Evolutionary conservation across 2,329 filamentous ascomycete species (phyloP).

Genomic region (Parastagonospora avenae): DNA sequence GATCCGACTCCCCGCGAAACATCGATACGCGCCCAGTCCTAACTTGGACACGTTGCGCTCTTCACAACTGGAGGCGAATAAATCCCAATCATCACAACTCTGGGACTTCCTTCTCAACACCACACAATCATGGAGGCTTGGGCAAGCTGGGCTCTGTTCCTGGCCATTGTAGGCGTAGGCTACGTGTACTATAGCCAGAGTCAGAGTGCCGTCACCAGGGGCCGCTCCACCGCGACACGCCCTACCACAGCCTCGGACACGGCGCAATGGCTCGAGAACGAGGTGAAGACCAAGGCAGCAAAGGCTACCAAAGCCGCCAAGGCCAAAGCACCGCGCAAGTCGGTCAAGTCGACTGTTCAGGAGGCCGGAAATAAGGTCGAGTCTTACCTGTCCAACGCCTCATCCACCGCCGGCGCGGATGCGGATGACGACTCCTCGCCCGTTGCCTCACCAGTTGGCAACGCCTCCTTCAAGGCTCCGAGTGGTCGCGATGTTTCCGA

Average conservation of each 20-base stretch:
- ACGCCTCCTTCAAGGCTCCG: constrained; percentile 47
- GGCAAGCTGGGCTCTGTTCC: constrained; percentile 41
- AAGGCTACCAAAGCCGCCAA: constrained; percentile 29
- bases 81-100: constrained; percentile 1
- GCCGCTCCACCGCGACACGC: constrained; percentile 33
- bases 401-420: constrained; percentile 74
- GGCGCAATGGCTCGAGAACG: constrained; percentile 33
- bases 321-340: constrained; percentile 41
- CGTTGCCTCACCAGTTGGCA: constrained; percentile 66
- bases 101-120: background rate
- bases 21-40: background rate
- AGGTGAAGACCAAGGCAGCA: constrained; percentile 32
- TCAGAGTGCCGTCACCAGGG: constrained; percentile 25
- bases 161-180: constrained; percentile 33
- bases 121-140: constrained; percentile 35
- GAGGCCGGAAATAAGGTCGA: constrained; percentile 41
- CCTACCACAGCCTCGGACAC: constrained; percentile 25
- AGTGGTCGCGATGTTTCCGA: constrained; percentile 77
- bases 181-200: constrained; percentile 40
- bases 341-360: constrained; percentile 41
- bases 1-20: background rate
- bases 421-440: constrained; percentile 82
- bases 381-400: constrained; percentile 46
- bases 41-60: background rate
- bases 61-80: constrained; percentile 1